phyloP scores from a whole-genome alignment of 192 early-diverging fungal genomes.

The Phlyctochytrium planicorne region DNA sequence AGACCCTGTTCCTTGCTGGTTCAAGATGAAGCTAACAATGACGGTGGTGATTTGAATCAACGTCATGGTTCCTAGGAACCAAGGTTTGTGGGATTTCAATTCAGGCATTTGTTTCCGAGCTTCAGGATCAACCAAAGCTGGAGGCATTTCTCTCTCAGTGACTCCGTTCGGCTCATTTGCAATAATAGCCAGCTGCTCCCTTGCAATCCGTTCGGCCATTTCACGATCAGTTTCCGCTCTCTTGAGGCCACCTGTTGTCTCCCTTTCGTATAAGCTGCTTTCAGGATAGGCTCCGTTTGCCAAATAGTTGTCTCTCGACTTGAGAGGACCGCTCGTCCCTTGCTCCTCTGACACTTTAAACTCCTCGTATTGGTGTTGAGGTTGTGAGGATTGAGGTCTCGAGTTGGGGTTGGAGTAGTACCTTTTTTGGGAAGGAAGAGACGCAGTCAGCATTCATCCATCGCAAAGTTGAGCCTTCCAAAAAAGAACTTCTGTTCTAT shows the following conservation, averaged over 20 bases:
- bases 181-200: not conserved
- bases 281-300: too few species aligned
- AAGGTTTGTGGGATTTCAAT: constrained; percentile 46
- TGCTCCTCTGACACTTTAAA: too few species aligned
- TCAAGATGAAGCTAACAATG: constrained; percentile 38
- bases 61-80: constrained; percentile 46
- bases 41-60: constrained; percentile 37
- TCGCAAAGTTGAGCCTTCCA: too few species aligned
- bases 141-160: constrained; percentile 15
- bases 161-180: constrained; percentile 4
- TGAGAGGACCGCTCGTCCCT: too few species aligned
- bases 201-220: not conserved
- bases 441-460: not conserved
- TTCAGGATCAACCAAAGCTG: constrained; percentile 44
- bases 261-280: too few species aligned
- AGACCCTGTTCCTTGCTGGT: constrained; percentile 56
- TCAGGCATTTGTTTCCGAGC: constrained; percentile 44
- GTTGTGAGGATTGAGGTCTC: not conserved
- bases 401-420: constrained; percentile 1
- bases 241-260: too few species aligned
- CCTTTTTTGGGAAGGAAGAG: not conserved
- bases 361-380: too few species aligned
- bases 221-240: too few species aligned
- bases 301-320: too few species aligned
- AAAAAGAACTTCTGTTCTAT: too few species aligned